phyloP scores from a whole-genome alignment of 2,329 filamentous ascomycete species.

The Beauveria asiatica region DNA sequence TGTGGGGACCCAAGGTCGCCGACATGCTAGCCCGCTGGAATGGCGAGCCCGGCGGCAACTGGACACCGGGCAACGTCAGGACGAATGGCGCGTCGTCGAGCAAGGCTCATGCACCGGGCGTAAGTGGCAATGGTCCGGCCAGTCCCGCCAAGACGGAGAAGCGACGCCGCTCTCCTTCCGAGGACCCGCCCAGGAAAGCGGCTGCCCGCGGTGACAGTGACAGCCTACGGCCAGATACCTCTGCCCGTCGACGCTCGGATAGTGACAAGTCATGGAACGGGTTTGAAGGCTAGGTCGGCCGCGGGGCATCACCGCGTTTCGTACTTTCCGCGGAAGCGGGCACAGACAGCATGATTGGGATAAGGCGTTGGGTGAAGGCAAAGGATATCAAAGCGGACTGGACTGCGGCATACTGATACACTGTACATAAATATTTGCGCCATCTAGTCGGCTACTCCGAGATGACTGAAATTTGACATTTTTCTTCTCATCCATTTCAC shows the following conservation, averaged over 20 bases:
- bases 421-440: not conserved
- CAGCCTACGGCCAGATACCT: conserved; percentile 10
- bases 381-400: not conserved
- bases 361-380: not conserved
- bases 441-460: not conserved
- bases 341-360: not conserved
- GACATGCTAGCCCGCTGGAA: conserved; percentile 38
- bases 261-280: conserved; percentile 36
- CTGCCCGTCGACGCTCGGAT: conserved; percentile 21
- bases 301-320: not conserved
- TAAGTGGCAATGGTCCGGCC: conserved; percentile 7
- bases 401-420: not conserved
- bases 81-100: conserved; percentile 13
- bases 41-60: conserved; percentile 22
- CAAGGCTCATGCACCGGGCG: conserved; percentile 2
- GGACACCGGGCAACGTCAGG: conserved; percentile 15
- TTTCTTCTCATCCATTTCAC: not conserved
- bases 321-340: not conserved
- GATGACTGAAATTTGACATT: not conserved
- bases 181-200: conserved; percentile 23
- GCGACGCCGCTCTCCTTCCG: conserved; percentile 22
- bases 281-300: conserved; percentile 26
- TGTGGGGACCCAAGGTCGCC: conserved; percentile 70
- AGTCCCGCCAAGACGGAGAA: conserved; percentile 19
- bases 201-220: conserved; percentile 14